Percentiles rank a stretch among this genome's conserved stretches.
phyloP scores from a whole-genome alignment of 176 grass and related monocot species.

The Poa pratensis region DNA sequence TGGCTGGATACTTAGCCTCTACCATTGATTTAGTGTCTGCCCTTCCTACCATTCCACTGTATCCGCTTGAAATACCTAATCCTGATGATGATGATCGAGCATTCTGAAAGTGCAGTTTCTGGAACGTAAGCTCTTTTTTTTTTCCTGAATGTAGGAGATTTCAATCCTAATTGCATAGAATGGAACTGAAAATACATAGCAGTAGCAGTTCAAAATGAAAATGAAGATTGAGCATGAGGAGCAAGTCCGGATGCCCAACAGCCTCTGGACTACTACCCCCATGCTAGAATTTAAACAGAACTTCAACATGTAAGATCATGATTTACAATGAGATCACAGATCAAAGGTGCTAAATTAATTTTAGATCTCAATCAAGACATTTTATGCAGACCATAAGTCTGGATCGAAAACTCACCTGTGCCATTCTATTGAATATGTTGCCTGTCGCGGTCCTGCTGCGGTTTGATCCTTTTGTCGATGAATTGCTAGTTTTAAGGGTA shows the following conservation, averaged over 20 bases:
- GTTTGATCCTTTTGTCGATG: conserved; percentile 57
- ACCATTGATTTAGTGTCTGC: conserved; percentile 56
- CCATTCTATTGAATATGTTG: conserved; percentile 82
- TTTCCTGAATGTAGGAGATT: background rate
- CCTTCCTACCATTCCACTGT: conserved; percentile 83
- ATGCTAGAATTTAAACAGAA: background rate
- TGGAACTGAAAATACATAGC: background rate
- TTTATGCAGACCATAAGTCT: conserved; percentile 24
- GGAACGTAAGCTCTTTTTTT: conserved; percentile 11
- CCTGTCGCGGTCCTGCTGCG: conserved; percentile 54
- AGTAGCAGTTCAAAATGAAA: background rate
- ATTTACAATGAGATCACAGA: conserved; percentile 39
- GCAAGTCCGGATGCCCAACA: background rate
- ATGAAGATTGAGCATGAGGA: background rate
- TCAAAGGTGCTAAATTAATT: conserved; percentile 5
- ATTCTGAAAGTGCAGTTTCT: conserved; percentile 58
- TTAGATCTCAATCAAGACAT: conserved; percentile 30
- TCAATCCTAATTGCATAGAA: background rate
- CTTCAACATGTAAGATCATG: conserved; percentile 25
- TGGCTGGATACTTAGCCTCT: conserved; percentile 90
- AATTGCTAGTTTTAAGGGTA: conserved; percentile 80
- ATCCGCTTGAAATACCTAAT: conserved; percentile 77
- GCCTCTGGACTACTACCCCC: background rate
- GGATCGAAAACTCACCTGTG: conserved; percentile 54
- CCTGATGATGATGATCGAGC: conserved; percentile 62